Evolutionary conservation across 176 grass and related monocot species (phyloP), one percentile per base, ranked within the genome.

Genomic region (Pharus latifolius): DNA sequence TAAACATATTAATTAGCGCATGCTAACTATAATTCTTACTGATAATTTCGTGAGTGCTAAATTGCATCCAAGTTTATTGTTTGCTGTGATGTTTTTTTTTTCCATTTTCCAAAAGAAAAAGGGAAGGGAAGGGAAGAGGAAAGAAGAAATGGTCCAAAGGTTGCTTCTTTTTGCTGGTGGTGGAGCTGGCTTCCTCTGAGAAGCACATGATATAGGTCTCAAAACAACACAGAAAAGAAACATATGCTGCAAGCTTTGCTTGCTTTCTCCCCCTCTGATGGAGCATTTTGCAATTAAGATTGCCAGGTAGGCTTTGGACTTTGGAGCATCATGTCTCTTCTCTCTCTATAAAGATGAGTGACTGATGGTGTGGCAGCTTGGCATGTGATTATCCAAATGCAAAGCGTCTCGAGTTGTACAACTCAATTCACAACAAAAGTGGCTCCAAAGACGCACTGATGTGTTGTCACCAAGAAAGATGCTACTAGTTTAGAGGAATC

Each of bases 371-470:
- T 75, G 81, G 80, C 75, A 88, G 80, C 80, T 80, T 12, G 56
- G 75, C 75, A 88, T 82, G 80, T 70, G 80, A 83, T 83, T 78
- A 85, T 88, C 69, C 82, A 88, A 96, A 80, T 80, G 74, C 69
- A 82, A 78, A 78, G 75, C 50, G 61, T 3, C 47, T 49, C 10
- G 45, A 74, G 31, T 49, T 47, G 58, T 70, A 84, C 92, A 89
- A 84, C 88, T 89, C 92, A 82, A 58, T 37, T 33, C 76, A 54
- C 82, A 75, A 64, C 77, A 88, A 91, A 96, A 88, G 88, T 20
- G 63, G 37, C 75, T 64, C 54, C 57, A 53, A 57, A 82, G 56
- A 82, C 49, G 27, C 64, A 49, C 20, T 22, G 70, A 56, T 91
- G 87, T 69, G 83, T 77, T 90, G 87, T 76, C 85, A 65, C 67